Evolutionary conservation across 2,329 filamentous ascomycete species (phyloP), one percentile per base, ranked within the genome.

Genomic region (Xylariaceae sp.): DNA sequence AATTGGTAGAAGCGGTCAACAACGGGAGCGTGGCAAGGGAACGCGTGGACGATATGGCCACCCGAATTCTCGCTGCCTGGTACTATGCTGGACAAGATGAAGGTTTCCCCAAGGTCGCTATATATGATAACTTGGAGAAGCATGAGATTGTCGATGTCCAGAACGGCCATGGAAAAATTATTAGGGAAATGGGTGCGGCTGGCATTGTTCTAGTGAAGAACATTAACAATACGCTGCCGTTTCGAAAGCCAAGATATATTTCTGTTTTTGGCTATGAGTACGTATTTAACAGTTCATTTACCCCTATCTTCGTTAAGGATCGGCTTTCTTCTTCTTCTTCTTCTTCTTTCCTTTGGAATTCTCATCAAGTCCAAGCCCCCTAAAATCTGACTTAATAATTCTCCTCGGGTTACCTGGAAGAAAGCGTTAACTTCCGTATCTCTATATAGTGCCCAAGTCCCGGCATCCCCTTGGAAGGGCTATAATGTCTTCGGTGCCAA

Each of bases 201-300:
- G 90, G 89, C 20, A 89, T 87, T 1, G 89, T 92, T 0, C 70
- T 95, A 50, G 78, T 96, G 26, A 96, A 96, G 75, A 96, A 96
- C 61, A 80, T 50, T 18, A 62, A 61, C 32, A 53, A 50, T 19
- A 29, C 60, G 3, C 42, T 65, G 16, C 62, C 62, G 2, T 41
- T 65, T 14, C 51, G 56, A 12, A 51, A 51, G 20, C 50, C 58
- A 9, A 54, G 18, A 2, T 61, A 57, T 46, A 51, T 64, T 10
- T 57, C 40, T 46, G 44, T 64, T 18, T 52, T 52, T 18, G 62
- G 62, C 0, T 59, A 63, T 45, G 62, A 80, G 23, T 26, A 26
- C 23, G 23, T 26, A 26, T 26, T 26, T 26, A 9, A 26, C 4
- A 26, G 23, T 26, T 26, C 23, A 26, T 26, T 26, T 4, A 26